Evolutionary conservation across 805 yeast species (phyloP).

Genomic region (Debaryomyces hansenii): DNA sequence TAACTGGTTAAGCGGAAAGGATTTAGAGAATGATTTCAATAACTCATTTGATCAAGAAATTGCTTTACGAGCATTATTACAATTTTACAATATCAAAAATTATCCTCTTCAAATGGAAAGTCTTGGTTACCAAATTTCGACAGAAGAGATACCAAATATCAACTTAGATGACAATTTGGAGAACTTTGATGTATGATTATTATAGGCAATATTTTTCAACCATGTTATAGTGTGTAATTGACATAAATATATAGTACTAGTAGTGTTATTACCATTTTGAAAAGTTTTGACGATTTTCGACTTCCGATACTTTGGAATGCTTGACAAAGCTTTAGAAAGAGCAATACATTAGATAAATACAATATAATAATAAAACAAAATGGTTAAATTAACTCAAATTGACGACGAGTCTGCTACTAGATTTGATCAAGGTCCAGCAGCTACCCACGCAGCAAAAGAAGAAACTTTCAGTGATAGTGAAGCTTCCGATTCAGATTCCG

Average conservation of each 20-base stretch:
- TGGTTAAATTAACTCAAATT: slow-evolving; percentile 78
- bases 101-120: slow-evolving; percentile 53
- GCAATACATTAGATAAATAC: not conserved
- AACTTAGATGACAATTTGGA: slow-evolving; percentile 15
- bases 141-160: slow-evolving; percentile 21
- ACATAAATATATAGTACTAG: not conserved
- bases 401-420: slow-evolving; percentile 52
- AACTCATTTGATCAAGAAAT: slow-evolving; percentile 84
- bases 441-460: slow-evolving; percentile 19
- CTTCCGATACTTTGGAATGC: not conserved
- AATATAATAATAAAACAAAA: slow-evolving; percentile 20
- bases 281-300: not conserved
- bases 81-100: slow-evolving; percentile 66
- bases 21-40: slow-evolving; percentile 69
- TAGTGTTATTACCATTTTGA: not conserved
- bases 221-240: not conserved
- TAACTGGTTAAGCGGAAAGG: slow-evolving; percentile 84
- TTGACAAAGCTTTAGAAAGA: not conserved
- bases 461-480: slow-evolving; percentile 31
- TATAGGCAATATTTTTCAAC: not conserved
- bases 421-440: slow-evolving; percentile 17
- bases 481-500: slow-evolving; percentile 48
- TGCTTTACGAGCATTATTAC: slow-evolving; percentile 75
- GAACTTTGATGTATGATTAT: not conserved
- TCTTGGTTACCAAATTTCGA: slow-evolving; percentile 52